These are phyloP conservation scores for Capronia epimyces DNA, from an alignment of 2,329 filamentous ascomycete species.

Conservation along the genomic window DNA sequence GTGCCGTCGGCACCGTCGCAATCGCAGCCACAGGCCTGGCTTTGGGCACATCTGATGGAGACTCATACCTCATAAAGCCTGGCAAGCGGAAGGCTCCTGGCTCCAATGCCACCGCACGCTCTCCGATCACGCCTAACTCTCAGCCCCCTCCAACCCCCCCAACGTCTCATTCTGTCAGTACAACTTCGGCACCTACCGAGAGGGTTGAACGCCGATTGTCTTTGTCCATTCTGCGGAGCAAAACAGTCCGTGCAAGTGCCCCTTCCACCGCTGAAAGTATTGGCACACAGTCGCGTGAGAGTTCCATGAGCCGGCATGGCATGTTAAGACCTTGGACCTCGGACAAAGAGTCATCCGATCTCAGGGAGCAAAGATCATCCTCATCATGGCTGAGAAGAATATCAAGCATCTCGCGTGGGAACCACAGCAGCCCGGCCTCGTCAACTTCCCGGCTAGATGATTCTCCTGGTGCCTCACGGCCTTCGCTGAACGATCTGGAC, in stretches of 20 bases:
- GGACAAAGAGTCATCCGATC: constrained; percentile 20
- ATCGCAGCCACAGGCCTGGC: constrained; percentile 56
- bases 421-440: constrained; percentile 28
- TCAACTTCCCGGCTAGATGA: constrained; percentile 27
- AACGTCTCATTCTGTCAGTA: constrained; percentile 18
- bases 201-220: constrained; percentile 20
- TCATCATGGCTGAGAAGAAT: constrained; percentile 28
- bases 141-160: constrained; percentile 31
- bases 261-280: constrained; percentile 14
- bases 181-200: constrained; percentile 10
- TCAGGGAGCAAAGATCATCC: constrained; percentile 19
- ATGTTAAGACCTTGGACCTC: constrained; percentile 24
- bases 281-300: constrained; percentile 24
- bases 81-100: constrained; percentile 37
- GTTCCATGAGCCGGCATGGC: constrained; percentile 25
- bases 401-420: constrained; percentile 24
- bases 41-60: constrained; percentile 47
- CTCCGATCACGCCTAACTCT: constrained; percentile 28
- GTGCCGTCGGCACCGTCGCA: constrained; percentile 59
- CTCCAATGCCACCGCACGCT: constrained; percentile 29
- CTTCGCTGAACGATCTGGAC: constrained; percentile 24
- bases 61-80: constrained; percentile 22
- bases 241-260: constrained; percentile 8
- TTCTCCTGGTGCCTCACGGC: constrained; percentile 6
- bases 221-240: constrained; percentile 18